Percentiles rank a stretch among this genome's conserved stretches.
phyloP scores from a whole-genome alignment of 352 stramenopile genomes.

The Pythium monospermum region DNA sequence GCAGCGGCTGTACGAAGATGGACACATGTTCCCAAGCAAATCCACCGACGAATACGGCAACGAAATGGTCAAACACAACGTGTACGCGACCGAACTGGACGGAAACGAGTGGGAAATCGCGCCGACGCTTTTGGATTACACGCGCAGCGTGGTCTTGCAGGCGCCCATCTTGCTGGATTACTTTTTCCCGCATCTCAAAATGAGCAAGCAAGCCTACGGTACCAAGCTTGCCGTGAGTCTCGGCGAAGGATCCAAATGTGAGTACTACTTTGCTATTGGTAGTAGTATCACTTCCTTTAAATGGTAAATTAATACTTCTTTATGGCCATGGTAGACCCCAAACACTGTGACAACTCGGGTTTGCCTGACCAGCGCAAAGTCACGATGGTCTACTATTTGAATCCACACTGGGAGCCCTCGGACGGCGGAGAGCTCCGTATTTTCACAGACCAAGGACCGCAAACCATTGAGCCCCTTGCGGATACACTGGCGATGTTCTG shows the following conservation, averaged over 20 bases:
- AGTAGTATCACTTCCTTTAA: background rate
- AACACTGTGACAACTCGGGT: conserved; percentile 49
- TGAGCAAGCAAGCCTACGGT: conserved; percentile 37
- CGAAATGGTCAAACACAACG: conserved; percentile 37
- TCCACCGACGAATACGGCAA: conserved; percentile 40
- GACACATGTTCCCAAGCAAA: conserved; percentile 47
- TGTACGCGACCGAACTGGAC: conserved; percentile 45
- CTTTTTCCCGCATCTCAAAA: conserved; percentile 44
- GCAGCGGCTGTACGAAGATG: conserved; percentile 37
- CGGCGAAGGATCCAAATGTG: conserved; percentile 41
- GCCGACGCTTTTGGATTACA: conserved; percentile 45
- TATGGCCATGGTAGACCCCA: conserved; percentile 28
- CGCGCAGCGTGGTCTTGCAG: conserved; percentile 43
- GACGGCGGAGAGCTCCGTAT: conserved; percentile 55
- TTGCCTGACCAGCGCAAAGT: conserved; percentile 53
- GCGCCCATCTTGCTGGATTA: conserved; percentile 39
- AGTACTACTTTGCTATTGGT: conserved; percentile 14
- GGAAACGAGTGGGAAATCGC: conserved; percentile 46
- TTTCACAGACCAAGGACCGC: conserved; percentile 28
- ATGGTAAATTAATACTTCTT: background rate
- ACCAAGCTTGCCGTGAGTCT: conserved; percentile 51
- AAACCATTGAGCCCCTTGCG: conserved; percentile 55
- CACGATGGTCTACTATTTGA: conserved; percentile 76
- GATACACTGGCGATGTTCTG: conserved; percentile 87
- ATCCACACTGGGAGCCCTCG: conserved; percentile 48